These are phyloP conservation scores for Penicillium sp. DNA, from an alignment of 2,329 filamentous ascomycete genomes.

Conservation along the genomic window DNA sequence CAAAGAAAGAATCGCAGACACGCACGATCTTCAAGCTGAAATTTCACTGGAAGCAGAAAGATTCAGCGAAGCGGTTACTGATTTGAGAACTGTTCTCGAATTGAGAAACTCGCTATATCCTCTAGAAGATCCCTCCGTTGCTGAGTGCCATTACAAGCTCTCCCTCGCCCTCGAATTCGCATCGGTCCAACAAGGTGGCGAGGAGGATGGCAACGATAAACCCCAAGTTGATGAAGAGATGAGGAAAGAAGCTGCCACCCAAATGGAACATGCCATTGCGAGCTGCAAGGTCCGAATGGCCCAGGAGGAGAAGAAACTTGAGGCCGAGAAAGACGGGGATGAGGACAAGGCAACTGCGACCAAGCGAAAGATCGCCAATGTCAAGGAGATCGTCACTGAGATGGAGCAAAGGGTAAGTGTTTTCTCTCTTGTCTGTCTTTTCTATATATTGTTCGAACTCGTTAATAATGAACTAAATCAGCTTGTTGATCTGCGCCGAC, in stretches of 20 bases:
- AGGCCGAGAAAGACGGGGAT: conserved; percentile 39
- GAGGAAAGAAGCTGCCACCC: conserved; percentile 56
- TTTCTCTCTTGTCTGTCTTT: not conserved
- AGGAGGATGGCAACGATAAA: conserved; percentile 43
- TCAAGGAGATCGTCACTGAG: conserved; percentile 61
- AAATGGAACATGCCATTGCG: conserved; percentile 62
- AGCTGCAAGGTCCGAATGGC: conserved; percentile 56
- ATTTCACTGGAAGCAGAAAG: conserved; percentile 96
- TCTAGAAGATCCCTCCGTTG: conserved; percentile 78
- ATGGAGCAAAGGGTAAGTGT: conserved; percentile 57
- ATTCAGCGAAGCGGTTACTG: conserved; percentile 82
- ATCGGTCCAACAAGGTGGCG: conserved; percentile 61
- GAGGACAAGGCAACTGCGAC: conserved; percentile 42
- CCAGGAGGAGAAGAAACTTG: conserved; percentile 52
- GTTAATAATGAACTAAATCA: conserved; percentile 31
- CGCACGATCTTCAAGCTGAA: conserved; percentile 89
- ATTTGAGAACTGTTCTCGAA: conserved; percentile 73
- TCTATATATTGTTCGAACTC: conserved; percentile 8
- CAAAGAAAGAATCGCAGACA: conserved; percentile 86
- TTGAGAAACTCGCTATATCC: conserved; percentile 78
- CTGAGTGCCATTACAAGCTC: conserved; percentile 95
- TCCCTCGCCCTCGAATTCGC: conserved; percentile 93
- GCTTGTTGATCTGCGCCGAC: conserved; percentile 58
- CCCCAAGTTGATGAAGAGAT: conserved; percentile 53
- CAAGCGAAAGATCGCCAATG: conserved; percentile 55